A percentile compares a stretch with the other conserved stretches of the same genome.
These are phyloP conservation scores for Thamnidium elegans DNA, from an alignment of 192 early-diverging fungal species.

Conservation along the genomic window DNA sequence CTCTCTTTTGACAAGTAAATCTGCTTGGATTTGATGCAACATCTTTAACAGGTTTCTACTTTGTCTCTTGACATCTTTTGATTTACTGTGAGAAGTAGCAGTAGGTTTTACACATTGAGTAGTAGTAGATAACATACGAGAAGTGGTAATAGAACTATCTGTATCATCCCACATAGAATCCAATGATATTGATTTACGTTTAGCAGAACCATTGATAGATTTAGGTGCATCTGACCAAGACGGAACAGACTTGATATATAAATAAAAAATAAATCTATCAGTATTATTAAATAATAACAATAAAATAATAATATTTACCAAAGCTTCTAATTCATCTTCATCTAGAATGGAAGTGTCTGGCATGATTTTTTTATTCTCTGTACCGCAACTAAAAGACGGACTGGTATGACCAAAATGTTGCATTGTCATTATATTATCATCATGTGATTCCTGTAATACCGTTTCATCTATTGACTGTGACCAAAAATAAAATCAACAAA, in stretches of 20 bases:
- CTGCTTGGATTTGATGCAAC: constrained; percentile 56
- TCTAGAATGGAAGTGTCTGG: background rate
- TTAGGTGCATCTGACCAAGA: constrained; percentile 32
- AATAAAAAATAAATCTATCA: background rate
- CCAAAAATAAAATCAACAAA: constrained; percentile 10
- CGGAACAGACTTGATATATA: constrained; percentile 24
- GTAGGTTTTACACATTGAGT: background rate
- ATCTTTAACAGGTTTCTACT: constrained; percentile 34
- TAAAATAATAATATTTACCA: constrained; percentile 18
- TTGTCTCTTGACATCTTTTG: background rate
- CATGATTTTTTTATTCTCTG: constrained; percentile 9
- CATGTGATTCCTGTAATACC: constrained; percentile 15
- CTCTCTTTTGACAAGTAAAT: constrained; percentile 51
- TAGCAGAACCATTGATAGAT: constrained; percentile 6
- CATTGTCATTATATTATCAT: background rate
- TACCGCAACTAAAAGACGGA: background rate
- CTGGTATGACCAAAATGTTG: background rate
- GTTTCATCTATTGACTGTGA: constrained; percentile 31
- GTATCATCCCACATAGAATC: constrained; percentile 23
- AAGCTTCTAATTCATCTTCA: constrained; percentile 28
- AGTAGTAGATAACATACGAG: background rate
- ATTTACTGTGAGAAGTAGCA: background rate
- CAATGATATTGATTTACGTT: constrained; percentile 25
- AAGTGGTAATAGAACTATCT: constrained; percentile 23
- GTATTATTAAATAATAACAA: background rate